Evolutionary conservation across 345 rosid species (phyloP).

Genomic region (Aethionema arabicum): DNA sequence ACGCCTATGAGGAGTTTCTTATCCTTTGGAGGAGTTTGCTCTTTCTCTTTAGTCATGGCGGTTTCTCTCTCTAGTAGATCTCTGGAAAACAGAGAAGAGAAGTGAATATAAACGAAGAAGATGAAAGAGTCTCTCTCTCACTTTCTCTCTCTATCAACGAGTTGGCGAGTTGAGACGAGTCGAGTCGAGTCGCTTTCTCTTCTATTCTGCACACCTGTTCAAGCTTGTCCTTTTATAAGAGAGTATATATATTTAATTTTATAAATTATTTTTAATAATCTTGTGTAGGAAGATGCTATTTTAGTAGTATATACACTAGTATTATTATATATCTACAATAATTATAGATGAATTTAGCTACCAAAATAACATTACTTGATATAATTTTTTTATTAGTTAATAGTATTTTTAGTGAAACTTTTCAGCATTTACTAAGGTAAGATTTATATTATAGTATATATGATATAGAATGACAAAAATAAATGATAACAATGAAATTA

Average conservation of each 20-base stretch:
- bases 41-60: conserved; percentile 52
- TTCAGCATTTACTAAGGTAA: too few relatives aligned
- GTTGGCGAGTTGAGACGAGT: conserved; percentile 23
- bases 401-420: too few relatives aligned
- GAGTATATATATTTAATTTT: background rate
- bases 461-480: too few relatives aligned
- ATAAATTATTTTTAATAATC: background rate
- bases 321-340: too few relatives aligned
- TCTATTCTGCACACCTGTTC: conserved; percentile 30
- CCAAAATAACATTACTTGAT: too few relatives aligned
- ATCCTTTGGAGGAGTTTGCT: conserved; percentile 34
- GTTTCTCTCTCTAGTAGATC: conserved; percentile 15
- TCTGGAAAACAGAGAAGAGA: conserved; percentile 6
- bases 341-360: too few relatives aligned
- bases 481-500: too few relatives aligned
- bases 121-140: conserved; percentile 17
- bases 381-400: too few relatives aligned
- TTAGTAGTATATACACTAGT: too few relatives aligned
- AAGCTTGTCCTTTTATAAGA: conserved; percentile 20
- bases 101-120: background rate
- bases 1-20: conserved; percentile 42
- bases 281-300: background rate
- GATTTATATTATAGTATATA: too few relatives aligned
- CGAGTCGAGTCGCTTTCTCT: conserved; percentile 17
- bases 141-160: conserved; percentile 6